phyloP scores from a whole-genome alignment of 768 basidiomycete genomes.

The Podaxis sp. region DNA sequence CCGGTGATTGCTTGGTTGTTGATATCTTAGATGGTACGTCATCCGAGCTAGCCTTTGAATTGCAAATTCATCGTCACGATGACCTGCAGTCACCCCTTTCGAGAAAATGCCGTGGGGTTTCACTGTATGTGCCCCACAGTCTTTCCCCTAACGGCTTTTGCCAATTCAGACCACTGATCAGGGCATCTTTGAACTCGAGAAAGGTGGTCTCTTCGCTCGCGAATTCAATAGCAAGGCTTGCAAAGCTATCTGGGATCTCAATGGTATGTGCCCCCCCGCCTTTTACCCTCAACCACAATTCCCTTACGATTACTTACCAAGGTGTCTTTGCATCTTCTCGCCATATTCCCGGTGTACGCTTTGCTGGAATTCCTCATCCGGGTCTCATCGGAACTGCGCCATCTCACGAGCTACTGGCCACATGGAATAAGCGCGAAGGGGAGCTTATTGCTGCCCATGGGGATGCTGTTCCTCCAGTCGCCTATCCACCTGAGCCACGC shows the following conservation, averaged over 20 bases:
- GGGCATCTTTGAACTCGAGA: constrained; percentile 74
- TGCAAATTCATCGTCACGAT: neutral
- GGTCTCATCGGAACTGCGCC: constrained; percentile 78
- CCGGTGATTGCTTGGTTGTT: constrained; percentile 77
- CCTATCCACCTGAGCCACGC: constrained; percentile 55
- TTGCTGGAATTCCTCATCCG: constrained; percentile 76
- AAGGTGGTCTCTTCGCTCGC: constrained; percentile 67
- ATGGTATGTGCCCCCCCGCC: constrained; percentile 37
- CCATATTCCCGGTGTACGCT: constrained; percentile 77
- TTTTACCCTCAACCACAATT: neutral
- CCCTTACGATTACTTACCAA: constrained; percentile 18
- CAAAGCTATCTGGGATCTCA: constrained; percentile 82
- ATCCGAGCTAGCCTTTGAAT: neutral
- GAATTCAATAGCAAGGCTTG: constrained; percentile 71
- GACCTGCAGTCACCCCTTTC: constrained; percentile 53
- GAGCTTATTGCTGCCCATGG: constrained; percentile 55
- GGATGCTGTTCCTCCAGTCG: constrained; percentile 59
- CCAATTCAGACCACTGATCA: constrained; percentile 19
- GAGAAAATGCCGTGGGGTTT: constrained; percentile 84
- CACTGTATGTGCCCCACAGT: constrained; percentile 39
- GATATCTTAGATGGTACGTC: constrained; percentile 71
- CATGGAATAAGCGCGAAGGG: constrained; percentile 74
- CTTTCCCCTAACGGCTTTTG: neutral
- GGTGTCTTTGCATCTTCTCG: constrained; percentile 72
- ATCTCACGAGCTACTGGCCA: constrained; percentile 65